Base-by-base conservation (phyloP, 2,329 filamentous ascomycete genomes). In the Diaporthe aspalathi region DNA sequence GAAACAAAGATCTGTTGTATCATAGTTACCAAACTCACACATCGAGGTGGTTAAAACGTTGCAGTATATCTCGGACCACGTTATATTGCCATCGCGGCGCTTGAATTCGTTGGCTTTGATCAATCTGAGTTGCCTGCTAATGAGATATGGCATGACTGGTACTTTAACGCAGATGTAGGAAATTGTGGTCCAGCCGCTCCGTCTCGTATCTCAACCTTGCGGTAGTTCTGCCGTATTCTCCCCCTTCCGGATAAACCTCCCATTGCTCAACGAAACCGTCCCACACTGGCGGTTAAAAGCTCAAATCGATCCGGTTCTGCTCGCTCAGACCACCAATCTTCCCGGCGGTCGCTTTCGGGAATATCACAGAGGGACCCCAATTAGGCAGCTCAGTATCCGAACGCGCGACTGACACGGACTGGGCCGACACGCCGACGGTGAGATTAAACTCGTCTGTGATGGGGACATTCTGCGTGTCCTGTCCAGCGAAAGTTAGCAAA, bases 361-460 rank as follows among this genome's bases (percentile, higher is more conserved):
- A 52, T 2, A 70, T 54, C n/a, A 49, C 14, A 20, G 20, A 62
- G 4, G 32, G 27, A 1, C 67, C 67, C 54, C 67, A 70, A 8
- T 29, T 63, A 20, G 45, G 54, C 8, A 70, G 5, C 35, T 70
- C 67, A 9, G 17, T 20, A 7, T n/a, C 35, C 17, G 67, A 47
- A 4, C 20, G n/a, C 1, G 67, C 12, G 11, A 70, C 32, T 0
- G 67, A 57, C 32, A 70, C 54, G 9, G 35, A n/a, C 32, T 70
- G 32, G 6, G 54, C 54, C 20, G 67, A 63, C 20, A 70, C 67
- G 5, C 54, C 54, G 6, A 70, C 67, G 1, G 54, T 53, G 14
- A 70, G 67, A 50, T 54, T 29, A 14, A 70, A 60, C 7, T 70
- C 45, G 20, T 53, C 67, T 16, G 54, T 70, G 14, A 70, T 60